phyloP scores from a whole-genome alignment of 805 yeast genomes.

The Metschnikowia drakensbergensis region DNA sequence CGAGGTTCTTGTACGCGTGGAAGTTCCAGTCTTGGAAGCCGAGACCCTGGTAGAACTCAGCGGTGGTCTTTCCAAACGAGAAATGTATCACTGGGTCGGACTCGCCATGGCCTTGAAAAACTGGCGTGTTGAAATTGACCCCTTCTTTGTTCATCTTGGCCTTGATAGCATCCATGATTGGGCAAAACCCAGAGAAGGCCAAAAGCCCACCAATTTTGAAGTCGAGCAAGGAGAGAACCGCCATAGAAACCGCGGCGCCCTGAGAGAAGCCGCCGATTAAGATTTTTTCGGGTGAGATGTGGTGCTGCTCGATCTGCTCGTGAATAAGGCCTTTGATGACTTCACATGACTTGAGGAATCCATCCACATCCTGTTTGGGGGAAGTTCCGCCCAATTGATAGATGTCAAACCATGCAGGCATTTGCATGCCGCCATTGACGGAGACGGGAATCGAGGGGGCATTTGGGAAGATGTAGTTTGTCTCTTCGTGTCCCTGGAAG shows the following conservation, averaged over 20 bases:
- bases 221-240: constrained; percentile 50
- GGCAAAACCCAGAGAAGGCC: constrained; percentile 72
- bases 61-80: constrained; percentile 36
- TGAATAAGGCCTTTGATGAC: constrained; percentile 44
- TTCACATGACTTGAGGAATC: constrained; percentile 50
- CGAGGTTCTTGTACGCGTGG: constrained; percentile 57
- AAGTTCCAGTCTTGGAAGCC: constrained; percentile 43
- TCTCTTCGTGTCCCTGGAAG: constrained; percentile 45
- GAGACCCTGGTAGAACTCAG: constrained; percentile 44
- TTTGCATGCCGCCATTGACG: constrained; percentile 56
- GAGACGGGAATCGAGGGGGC: constrained; percentile 77
- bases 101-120: constrained; percentile 88
- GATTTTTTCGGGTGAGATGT: constrained; percentile 61
- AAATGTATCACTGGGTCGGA: constrained; percentile 61
- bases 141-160: constrained; percentile 20
- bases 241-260: constrained; percentile 80
- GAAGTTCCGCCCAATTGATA: constrained; percentile 47
- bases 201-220: constrained; percentile 74
- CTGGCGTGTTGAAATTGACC: constrained; percentile 60
- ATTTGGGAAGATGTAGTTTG: constrained; percentile 81
- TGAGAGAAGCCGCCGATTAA: constrained; percentile 95
- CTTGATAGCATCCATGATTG: constrained; percentile 25
- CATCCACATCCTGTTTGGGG: constrained; percentile 48
- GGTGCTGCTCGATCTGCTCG: constrained; percentile 47
- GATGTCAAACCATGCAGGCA: constrained; percentile 90